Percentiles rank a stretch among this genome's conserved stretches.
Evolutionary conservation across 2,329 filamentous ascomycete species (phyloP).

Genomic region (Trichoderma breve): DNA sequence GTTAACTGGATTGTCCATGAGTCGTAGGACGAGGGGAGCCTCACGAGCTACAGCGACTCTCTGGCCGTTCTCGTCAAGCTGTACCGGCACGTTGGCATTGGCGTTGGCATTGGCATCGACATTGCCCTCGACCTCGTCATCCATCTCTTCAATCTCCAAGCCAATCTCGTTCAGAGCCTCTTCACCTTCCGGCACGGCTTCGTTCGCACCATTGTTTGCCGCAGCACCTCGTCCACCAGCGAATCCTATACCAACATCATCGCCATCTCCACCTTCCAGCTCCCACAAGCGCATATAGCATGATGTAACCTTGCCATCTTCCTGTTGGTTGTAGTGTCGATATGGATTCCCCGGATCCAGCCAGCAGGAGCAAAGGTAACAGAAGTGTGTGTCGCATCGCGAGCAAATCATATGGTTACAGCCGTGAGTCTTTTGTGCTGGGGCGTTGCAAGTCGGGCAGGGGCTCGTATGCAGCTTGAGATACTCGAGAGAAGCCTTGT

Average conservation of each 20-base stretch:
- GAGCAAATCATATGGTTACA: conserved; percentile 98
- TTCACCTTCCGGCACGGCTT: conserved; percentile 2
- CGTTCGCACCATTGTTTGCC: neutral
- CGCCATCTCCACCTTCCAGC: conserved; percentile 74
- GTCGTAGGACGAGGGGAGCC: conserved; percentile 55
- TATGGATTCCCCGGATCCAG: conserved; percentile 80
- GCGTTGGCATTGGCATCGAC: conserved; percentile 31
- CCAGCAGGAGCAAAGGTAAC: conserved; percentile 91
- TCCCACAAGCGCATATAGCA: conserved; percentile 93
- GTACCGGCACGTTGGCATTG: conserved; percentile 30
- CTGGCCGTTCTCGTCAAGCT: conserved; percentile 29
- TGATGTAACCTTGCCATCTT: conserved; percentile 50
- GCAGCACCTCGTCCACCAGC: conserved; percentile 36
- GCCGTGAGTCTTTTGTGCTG: conserved; percentile 85
- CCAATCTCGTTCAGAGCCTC: conserved; percentile 14
- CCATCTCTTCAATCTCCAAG: conserved; percentile 21
- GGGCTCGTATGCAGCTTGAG: conserved; percentile 76
- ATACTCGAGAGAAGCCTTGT: conserved; percentile 83
- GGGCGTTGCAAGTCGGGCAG: conserved; percentile 83
- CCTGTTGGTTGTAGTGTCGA: conserved; percentile 74
- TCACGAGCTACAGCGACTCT: conserved; percentile 52
- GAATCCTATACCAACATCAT: conserved; percentile 48
- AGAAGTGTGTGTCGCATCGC: conserved; percentile 88
- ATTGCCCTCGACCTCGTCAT: conserved; percentile 20
- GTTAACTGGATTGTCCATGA: conserved; percentile 41